These are phyloP conservation scores for Chlorociboria aeruginascens DNA, from an alignment of 495 filamentous ascomycete genomes.

Conservation along the genomic window DNA sequence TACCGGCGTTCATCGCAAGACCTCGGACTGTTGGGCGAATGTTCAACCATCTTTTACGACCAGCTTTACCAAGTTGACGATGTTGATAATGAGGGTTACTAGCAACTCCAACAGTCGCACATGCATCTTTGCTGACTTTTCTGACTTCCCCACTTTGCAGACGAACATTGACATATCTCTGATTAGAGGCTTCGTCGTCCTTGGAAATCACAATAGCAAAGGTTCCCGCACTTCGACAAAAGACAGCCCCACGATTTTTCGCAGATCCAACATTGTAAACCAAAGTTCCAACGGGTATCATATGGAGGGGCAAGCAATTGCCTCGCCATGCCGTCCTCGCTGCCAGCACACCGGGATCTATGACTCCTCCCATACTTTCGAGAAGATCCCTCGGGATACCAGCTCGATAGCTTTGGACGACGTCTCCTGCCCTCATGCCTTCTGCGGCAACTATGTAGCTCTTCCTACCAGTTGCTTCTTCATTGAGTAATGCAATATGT, in stretches of 20 bases:
- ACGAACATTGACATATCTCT: slow-evolving; percentile 61
- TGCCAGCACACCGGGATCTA: slow-evolving; percentile 90
- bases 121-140: slow-evolving; percentile 78
- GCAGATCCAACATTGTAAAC: slow-evolving; percentile 81
- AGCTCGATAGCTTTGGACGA: slow-evolving; percentile 76
- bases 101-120: slow-evolving; percentile 83
- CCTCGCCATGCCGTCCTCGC: slow-evolving; percentile 89
- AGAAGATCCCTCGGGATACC: slow-evolving; percentile 79
- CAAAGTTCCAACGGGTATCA: slow-evolving; percentile 85
- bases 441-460: slow-evolving; percentile 90
- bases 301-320: slow-evolving; percentile 87
- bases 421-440: slow-evolving; percentile 83
- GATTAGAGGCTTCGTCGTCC: slow-evolving; percentile 47
- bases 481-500: slow-evolving; percentile 78
- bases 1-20: slow-evolving; percentile 93
- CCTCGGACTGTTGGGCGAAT: slow-evolving; percentile 91
- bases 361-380: slow-evolving; percentile 76
- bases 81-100: slow-evolving; percentile 90
- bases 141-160: slow-evolving; percentile 88
- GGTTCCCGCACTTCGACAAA: slow-evolving; percentile 89
- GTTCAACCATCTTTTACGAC: slow-evolving; percentile 80
- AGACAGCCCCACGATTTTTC: slow-evolving; percentile 60
- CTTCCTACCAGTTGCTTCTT: slow-evolving; percentile 53
- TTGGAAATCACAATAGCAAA: slow-evolving; percentile 78
- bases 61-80: slow-evolving; percentile 85